phyloP scores from a whole-genome alignment of 1,139 yeast genomes.

The Tardiomyces depauwii region DNA sequence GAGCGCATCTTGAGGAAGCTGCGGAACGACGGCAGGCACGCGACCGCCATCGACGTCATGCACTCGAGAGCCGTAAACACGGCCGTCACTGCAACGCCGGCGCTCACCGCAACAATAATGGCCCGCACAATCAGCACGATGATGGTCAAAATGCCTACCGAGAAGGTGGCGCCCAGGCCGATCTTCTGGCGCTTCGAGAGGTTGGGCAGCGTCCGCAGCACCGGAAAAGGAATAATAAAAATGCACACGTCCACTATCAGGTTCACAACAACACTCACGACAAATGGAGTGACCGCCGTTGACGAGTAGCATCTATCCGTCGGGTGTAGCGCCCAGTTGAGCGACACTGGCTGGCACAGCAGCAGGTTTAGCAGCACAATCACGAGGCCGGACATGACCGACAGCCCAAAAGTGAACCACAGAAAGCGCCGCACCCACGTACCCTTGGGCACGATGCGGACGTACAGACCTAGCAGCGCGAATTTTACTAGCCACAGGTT shows the following conservation, averaged over 20 bases:
- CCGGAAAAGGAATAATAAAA: conserved; percentile 21
- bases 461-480: conserved; percentile 21
- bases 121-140: conserved; percentile 18
- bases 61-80: conserved; percentile 21
- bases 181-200: conserved; percentile 14
- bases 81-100: conserved; percentile 16
- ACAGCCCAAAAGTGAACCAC: conserved; percentile 11
- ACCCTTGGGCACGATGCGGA: conserved; percentile 17
- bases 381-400: conserved; percentile 10
- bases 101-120: conserved; percentile 14
- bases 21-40: conserved; percentile 20
- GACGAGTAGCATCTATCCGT: conserved; percentile 18
- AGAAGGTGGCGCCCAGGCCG: conserved; percentile 20
- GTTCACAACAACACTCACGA: conserved; percentile 18
- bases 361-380: conserved; percentile 17
- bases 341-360: conserved; percentile 19
- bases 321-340: conserved; percentile 18
- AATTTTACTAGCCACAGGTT: conserved; percentile 21
- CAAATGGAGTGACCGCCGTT: conserved; percentile 18
- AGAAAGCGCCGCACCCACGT: conserved; percentile 16
- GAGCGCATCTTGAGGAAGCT: conserved; percentile 12
- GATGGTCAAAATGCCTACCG: conserved; percentile 20
- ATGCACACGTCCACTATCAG: conserved; percentile 18
- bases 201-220: conserved; percentile 13
- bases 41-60: conserved; percentile 20